A percentile compares a stretch with the other conserved stretches of the same genome.
These are phyloP conservation scores for Metarhizium album DNA, from an alignment of 2,329 filamentous ascomycete species.

Conservation along the genomic window DNA sequence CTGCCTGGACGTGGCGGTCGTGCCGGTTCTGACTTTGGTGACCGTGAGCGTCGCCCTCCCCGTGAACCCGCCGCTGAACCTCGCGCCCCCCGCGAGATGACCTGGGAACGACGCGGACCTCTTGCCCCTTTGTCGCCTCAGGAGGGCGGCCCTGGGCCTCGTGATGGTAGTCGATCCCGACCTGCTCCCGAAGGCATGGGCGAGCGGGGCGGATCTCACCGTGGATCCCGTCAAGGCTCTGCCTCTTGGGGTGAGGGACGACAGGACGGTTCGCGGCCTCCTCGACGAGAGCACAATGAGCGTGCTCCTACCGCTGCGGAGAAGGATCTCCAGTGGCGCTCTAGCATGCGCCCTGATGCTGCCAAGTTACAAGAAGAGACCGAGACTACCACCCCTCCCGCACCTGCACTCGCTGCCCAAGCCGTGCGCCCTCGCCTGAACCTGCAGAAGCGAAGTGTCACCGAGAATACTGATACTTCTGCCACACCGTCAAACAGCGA, in stretches of 20 bases:
- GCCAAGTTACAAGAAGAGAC: conserved; percentile 57
- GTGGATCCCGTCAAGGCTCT: conserved; percentile 56
- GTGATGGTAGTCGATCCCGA: conserved; percentile 44
- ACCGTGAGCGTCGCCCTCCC: conserved; percentile 47
- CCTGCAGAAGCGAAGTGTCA: conserved; percentile 81
- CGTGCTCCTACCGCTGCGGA: conserved; percentile 79
- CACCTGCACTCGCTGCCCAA: conserved; percentile 34
- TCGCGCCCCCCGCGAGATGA: conserved; percentile 58
- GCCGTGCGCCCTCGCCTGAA: conserved; percentile 73
- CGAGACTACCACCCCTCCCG: conserved; percentile 52
- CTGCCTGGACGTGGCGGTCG: conserved; percentile 44
- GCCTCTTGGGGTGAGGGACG: conserved; percentile 66
- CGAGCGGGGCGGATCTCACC: conserved; percentile 45
- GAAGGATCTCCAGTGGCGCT: conserved; percentile 86
- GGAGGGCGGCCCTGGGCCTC: conserved; percentile 37
- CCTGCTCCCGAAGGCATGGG: conserved; percentile 41
- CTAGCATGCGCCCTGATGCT: conserved; percentile 78
- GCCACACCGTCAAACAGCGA: conserved; percentile 46
- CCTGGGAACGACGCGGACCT: conserved; percentile 93
- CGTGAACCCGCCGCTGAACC: conserved; percentile 52
- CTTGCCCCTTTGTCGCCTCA: conserved; percentile 57
- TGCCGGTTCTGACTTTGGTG: conserved; percentile 37
- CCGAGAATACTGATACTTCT: conserved; percentile 49
- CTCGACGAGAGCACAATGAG: conserved; percentile 60
- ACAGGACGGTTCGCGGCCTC: conserved; percentile 69